A percentile compares a stretch with the other conserved stretches of the same genome.
These are phyloP conservation scores for Aspergillus carbonarius DNA, from an alignment of 2,329 filamentous ascomycete genomes.

Conservation along the genomic window DNA sequence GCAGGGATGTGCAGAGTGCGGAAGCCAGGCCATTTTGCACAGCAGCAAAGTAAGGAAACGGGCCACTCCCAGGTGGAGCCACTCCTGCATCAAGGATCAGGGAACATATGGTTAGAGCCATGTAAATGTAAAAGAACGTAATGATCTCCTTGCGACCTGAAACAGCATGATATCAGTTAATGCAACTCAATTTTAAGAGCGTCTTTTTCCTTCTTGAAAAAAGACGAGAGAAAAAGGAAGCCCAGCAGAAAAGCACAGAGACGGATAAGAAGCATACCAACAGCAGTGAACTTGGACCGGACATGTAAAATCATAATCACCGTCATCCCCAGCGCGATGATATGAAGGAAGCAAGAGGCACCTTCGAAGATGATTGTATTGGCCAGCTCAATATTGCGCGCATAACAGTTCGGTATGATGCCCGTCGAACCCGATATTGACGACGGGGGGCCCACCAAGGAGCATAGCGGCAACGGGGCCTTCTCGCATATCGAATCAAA, in stretches of 20 bases:
- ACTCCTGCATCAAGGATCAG: constrained; percentile 92
- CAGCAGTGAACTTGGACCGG: constrained; percentile 95
- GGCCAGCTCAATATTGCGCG: constrained; percentile 89
- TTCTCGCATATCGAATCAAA: constrained; percentile 83
- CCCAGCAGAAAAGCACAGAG: not conserved
- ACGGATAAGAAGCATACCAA: constrained; percentile 61
- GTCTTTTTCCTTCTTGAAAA: no score
- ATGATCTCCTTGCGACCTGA: constrained; percentile 69
- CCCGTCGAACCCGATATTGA: constrained; percentile 67
- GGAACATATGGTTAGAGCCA: constrained; percentile 83
- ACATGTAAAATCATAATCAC: constrained; percentile 97
- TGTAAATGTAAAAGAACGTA: constrained; percentile 96
- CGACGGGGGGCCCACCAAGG: constrained; percentile 69
- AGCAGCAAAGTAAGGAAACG: constrained; percentile 89
- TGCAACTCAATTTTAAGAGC: not conserved
- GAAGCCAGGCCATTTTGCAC: constrained; percentile 82
- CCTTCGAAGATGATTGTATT: constrained; percentile 99
- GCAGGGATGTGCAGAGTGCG: constrained; percentile 79
- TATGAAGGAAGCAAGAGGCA: constrained; percentile 88
- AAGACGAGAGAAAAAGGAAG: no score
- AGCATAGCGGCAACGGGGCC: constrained; percentile 82
- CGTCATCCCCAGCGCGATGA: constrained; percentile 85
- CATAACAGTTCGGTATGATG: constrained; percentile 88
- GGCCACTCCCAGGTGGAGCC: constrained; percentile 73
- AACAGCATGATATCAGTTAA: constrained; percentile 9